Evolutionary conservation across 75 land plant species (phyloP).

Genomic region (Picea glauca): DNA sequence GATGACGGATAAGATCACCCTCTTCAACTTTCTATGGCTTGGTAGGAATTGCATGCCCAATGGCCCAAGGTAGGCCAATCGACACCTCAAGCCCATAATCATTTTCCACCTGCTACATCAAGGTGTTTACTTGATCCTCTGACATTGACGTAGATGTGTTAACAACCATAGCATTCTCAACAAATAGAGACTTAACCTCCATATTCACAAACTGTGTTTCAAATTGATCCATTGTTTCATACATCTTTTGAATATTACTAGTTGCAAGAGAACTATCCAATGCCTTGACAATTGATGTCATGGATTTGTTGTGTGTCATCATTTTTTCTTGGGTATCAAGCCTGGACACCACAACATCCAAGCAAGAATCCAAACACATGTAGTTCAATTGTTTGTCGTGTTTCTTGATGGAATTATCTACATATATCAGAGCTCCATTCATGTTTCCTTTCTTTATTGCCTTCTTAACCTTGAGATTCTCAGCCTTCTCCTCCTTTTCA

Average conservation of each 20-base stretch:
- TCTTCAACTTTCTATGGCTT: constrained; percentile 19
- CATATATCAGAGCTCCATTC: constrained; percentile 93
- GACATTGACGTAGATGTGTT: constrained; percentile 38
- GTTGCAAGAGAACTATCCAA: constrained; percentile 59
- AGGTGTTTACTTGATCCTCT: constrained; percentile 11
- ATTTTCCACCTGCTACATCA: constrained; percentile 43
- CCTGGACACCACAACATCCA: constrained; percentile 88
- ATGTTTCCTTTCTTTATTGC: constrained; percentile 95
- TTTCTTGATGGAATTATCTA: constrained; percentile 86
- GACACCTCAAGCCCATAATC: constrained; percentile 45
- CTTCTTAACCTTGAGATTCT: constrained; percentile 90
- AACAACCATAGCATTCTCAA: constrained; percentile 39
- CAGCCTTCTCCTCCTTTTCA: constrained; percentile 92
- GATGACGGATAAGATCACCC: constrained; percentile 30
- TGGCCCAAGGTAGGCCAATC: constrained; percentile 36
- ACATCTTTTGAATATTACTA: constrained; percentile 64
- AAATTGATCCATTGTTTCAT: constrained; percentile 41
- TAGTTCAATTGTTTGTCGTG: constrained; percentile 90
- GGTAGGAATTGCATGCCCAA: constrained; percentile 6
- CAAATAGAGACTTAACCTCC: constrained; percentile 43
- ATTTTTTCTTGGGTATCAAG: constrained; percentile 85
- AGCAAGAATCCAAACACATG: constrained; percentile 78
- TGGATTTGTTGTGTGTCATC: constrained; percentile 59
- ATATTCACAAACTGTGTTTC: constrained; percentile 38
- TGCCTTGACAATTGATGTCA: constrained; percentile 68